Conservation (phyloP, 1,284 basidiomycete species). For the Melampsora larici-populina region DNA sequence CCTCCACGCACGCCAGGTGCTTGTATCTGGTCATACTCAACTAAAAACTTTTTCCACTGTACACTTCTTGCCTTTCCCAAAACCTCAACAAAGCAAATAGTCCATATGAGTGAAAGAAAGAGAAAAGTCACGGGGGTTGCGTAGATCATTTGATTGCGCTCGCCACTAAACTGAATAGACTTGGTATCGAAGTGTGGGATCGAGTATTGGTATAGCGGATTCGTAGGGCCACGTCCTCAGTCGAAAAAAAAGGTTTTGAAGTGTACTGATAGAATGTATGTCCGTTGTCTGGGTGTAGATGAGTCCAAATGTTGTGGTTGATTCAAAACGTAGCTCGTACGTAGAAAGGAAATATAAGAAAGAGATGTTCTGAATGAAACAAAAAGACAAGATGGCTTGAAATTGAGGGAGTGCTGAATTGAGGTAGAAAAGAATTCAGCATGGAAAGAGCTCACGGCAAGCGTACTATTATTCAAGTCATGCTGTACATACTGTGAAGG, state of each 20-base stretch:
- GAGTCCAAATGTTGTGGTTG: too few relatives aligned
- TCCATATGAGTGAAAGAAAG: constrained; percentile 1
- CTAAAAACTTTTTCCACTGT: neutral
- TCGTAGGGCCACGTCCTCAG: neutral
- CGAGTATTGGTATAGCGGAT: neutral
- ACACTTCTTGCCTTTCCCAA: neutral
- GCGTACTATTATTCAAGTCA: too few relatives aligned
- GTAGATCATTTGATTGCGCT: constrained; percentile 3
- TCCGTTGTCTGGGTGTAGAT: neutral
- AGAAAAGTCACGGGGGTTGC: neutral
- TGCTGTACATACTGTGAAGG: too few relatives aligned
- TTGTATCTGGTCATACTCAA: constrained; percentile 1
- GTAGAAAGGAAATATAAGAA: too few relatives aligned
- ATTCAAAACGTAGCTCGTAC: too few relatives aligned
- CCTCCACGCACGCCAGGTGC: neutral
- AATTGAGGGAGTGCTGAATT: too few relatives aligned
- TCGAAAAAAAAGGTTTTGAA: neutral
- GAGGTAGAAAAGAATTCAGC: too few relatives aligned
- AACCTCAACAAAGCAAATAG: neutral
- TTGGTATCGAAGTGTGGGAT: neutral
- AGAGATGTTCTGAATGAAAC: too few relatives aligned
- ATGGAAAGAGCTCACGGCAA: too few relatives aligned
- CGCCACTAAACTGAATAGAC: neutral
- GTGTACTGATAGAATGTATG: neutral
- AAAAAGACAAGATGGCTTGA: too few relatives aligned